Percentiles rank a stretch among this genome's conserved stretches.
These are phyloP conservation scores for Carex parvula DNA, from an alignment of 176 grass and related monocot genomes.

Conservation along the genomic window DNA sequence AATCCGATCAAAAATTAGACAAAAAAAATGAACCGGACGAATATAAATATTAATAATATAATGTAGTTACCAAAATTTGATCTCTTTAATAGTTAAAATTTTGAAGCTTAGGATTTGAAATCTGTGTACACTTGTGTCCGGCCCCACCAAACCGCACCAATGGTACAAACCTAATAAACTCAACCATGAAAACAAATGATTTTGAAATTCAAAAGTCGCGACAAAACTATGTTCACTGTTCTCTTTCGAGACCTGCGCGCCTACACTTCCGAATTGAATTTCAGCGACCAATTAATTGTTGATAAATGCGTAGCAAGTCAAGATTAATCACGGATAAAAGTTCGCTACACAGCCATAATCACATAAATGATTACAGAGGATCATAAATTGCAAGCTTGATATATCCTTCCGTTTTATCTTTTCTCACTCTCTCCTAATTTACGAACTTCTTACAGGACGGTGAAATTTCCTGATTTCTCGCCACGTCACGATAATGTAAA, in stretches of 20 bases:
- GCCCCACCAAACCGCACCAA: neutral
- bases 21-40: too few species aligned
- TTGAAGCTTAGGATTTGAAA: neutral
- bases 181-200: neutral
- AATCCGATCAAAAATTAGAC: too few species aligned
- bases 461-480: neutral
- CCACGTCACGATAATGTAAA: neutral
- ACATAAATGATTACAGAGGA: neutral
- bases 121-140: neutral
- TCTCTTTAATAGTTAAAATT: neutral
- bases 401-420: neutral
- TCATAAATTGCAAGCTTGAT: neutral
- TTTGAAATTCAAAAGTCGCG: constrained; percentile 3
- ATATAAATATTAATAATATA: too few species aligned
- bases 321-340: too few species aligned
- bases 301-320: neutral
- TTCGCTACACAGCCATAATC: neutral
- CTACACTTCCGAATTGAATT: neutral
- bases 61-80: too few species aligned
- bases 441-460: neutral
- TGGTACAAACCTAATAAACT: neutral
- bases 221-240: neutral
- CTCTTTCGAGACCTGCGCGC: constrained; percentile 25
- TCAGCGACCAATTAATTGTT: neutral
- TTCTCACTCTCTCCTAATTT: neutral